Evolutionary conservation across 371 early-diverging fungal species (phyloP), one percentile per base, ranked within the genome.

Genomic region (Apophysomyces sp.): DNA sequence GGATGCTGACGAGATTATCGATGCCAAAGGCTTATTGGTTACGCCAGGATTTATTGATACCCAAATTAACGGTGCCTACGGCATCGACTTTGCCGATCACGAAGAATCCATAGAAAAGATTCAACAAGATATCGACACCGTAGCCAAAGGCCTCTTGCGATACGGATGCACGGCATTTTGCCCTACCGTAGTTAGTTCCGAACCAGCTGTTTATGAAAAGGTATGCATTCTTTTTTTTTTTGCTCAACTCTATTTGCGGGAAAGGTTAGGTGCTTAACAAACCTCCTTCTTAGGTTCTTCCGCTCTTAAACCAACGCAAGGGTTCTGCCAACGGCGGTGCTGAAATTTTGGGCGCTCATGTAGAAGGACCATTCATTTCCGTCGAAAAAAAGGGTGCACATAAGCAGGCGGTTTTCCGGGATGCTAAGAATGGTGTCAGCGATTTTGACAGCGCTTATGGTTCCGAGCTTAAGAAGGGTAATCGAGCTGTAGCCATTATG

Each of bases 1-100:
- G 32, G 78, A 75, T 21, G 86, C 92, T 9, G 90, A 88, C 67
- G 66, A 68, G n/a, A 70, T 84, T 29, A 83, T 92, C 56, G 89
- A 92, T 76, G 89, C 89, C 24, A 68, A 85, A 34, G 88, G 89
- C 30, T 60, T 82, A 39, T 74, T 92, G 8, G 74, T 92, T 32
- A 83, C 85, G 13, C 91, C 93, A 11, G 93, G 93, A 5, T 92
- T 82, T 55, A 87, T 92, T 26, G 92, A 92, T 60, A 66, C 90
- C 8, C 92, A 92, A 71, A 85, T 92, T 61, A 92, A 92, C 61
- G 92, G 93, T 57, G 91, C 83, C 0, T 90, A 86, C 66, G 92
- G 92, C 9, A 83, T 87, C 34, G 93, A 93, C 72, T 92, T 93
- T 65, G 77, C 89, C 0, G 85, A 86, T 37, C 53, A 65, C 18